Base-by-base conservation (phyloP, 345 rosid genomes). In the Eucalyptus sideroxylon region DNA sequence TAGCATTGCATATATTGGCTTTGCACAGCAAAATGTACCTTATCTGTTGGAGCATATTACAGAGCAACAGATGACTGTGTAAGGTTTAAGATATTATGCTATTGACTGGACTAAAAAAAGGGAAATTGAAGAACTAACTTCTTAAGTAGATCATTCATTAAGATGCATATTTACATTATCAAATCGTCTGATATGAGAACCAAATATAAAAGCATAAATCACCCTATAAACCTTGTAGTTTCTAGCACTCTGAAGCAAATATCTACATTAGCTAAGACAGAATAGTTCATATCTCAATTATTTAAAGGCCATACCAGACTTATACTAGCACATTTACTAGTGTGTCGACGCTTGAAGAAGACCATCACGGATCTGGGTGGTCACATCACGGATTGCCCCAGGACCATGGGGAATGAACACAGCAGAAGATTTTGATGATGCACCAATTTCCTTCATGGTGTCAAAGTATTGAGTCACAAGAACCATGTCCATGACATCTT, bases 401-500 rank as follows among this genome's bases (percentile, higher is more conserved):
- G 92, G 92, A 14, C 90, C 92, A 44, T 90, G 92, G 45, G 90
- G 92, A 87, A 90, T 89, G 89, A 91, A 91, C 85, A 91, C 89
- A 3, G 90, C 89, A 2, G 89, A 88, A 55, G 92, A 90, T 72
- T 90, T 90, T 27, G 92, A 90, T 37, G 92, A 34, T 15, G 92
- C 90, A 45, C 90, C 91, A 0, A 90, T 90, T 72, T 90, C 91
- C 89, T 90, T 90, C 90, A 88, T 86, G 87, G 92, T 91, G 67
- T 91, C 92, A 45, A 91, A 91, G 86, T 91, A 89, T 83, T 91
- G 92, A 14, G 90, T 91, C 49, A 89, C 90, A 23, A 91, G 92
- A 51, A 89, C 92, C 92, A 91, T 91, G 87, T 91, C 92, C 90
- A 91, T 45, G 17, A 91, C 92, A 87, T 91, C 92, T 62, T 91